Evolutionary conservation across 2,329 filamentous ascomycete species (phyloP), one percentile per base, ranked within the genome.

Genomic region (Anthostomella pinea): DNA sequence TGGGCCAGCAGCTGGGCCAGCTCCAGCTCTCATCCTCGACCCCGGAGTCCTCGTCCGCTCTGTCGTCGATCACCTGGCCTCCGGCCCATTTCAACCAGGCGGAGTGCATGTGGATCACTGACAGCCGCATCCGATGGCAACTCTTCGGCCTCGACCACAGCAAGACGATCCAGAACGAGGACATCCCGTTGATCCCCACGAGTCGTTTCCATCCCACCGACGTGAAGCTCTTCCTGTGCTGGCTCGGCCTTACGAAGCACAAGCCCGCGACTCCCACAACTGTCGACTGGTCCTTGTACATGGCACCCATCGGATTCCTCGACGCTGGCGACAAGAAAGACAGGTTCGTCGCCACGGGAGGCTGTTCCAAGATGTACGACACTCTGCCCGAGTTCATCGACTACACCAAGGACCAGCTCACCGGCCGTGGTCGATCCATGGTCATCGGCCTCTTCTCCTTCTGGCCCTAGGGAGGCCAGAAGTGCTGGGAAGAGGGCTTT

Each of bases 291-390:
- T 13, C 16, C 4, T 14, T 38, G 13, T 24, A 33, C 24, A 26
- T 29, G 14, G 14, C 29, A 17, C 35, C 35, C 13, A 33, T 38
- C 24, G 35, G 16, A 9, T 38, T 33, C 35, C n/a, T 24, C n/a
- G 18, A 29, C 35, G 10, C 10, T 9, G 11, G 18, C 8, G 24
- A 18, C 14, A 29, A 30, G 4, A 8, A 13, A 5, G 29, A 28
- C 11, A 33, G 35, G 35, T 27, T 30, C 18, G 23, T 22, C 6
- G 30, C 22, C 13, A 38, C 29, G 3, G 35, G 35, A 1, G 9
- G 16, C 10, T 10, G 23, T 8, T 28, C 35, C 6, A 33, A 30
- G 10, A 13, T 13, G 13, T 33, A 33, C 30, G 30, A 16, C 14
- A 33, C 35, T 13, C 11, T 29, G 8, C 18, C 11, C 4, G 29